A percentile compares a stretch with the other conserved stretches of the same genome.
phyloP scores from a whole-genome alignment of 2,329 filamentous ascomycete species.

The Aureobasidium sp. region DNA sequence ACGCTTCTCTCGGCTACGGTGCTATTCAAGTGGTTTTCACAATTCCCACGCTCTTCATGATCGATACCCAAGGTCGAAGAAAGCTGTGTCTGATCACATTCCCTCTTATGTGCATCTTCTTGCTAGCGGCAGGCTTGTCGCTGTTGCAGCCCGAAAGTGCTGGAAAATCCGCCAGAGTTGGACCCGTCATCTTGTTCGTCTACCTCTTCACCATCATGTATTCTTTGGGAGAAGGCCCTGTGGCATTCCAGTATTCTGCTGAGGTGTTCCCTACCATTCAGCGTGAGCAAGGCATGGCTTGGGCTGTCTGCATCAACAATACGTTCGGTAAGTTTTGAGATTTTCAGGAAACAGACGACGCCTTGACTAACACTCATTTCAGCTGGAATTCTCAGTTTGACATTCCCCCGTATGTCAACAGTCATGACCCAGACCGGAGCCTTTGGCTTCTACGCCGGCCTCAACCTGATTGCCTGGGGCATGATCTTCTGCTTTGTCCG shows the following conservation, averaged over 20 bases:
- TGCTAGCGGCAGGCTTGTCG: slow-evolving; percentile 43
- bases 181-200: slow-evolving; percentile 34
- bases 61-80: slow-evolving; percentile 40
- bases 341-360: not conserved
- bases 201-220: slow-evolving; percentile 50
- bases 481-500: slow-evolving; percentile 37
- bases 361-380: not conserved
- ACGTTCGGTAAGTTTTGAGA: slow-evolving; percentile 50
- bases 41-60: slow-evolving; percentile 40
- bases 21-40: slow-evolving; percentile 41
- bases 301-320: slow-evolving; percentile 53
- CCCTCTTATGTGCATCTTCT: slow-evolving; percentile 42
- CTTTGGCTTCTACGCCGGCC: slow-evolving; percentile 51
- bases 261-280: slow-evolving; percentile 42
- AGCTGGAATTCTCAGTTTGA: slow-evolving; percentile 30
- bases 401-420: slow-evolving; percentile 41
- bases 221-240: slow-evolving; percentile 38
- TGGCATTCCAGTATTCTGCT: slow-evolving; percentile 38
- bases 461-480: slow-evolving; percentile 51
- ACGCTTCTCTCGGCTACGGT: slow-evolving; percentile 39
- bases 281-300: slow-evolving; percentile 40
- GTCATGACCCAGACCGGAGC: slow-evolving; percentile 45
- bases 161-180: slow-evolving; percentile 28
- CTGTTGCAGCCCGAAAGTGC: slow-evolving; percentile 27
- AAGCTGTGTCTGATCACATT: slow-evolving; percentile 37